Conservation (phyloP, 2,329 filamentous ascomycete genomes). For the Penicillium sp. region DNA sequence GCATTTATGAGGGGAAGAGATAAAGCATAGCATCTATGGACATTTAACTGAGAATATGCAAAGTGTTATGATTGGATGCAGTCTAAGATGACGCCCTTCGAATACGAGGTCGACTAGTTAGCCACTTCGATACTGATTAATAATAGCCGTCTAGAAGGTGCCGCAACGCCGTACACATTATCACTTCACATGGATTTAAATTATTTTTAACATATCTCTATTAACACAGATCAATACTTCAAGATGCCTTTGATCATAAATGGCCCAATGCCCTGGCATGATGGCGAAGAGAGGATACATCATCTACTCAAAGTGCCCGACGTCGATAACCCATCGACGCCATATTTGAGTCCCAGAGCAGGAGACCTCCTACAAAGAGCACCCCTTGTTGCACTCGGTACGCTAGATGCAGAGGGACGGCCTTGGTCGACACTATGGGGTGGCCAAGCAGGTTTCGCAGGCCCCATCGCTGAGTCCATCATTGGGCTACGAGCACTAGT, state of each 20-base stretch:
- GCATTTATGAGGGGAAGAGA: background rate
- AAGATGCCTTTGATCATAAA: background rate
- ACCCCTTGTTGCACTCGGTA: conserved; percentile 71
- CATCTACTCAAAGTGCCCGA: background rate
- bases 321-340: background rate
- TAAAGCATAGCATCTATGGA: background rate
- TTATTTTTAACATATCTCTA: background rate
- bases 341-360: background rate
- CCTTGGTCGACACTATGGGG: conserved; percentile 81
- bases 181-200: background rate
- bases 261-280: background rate
- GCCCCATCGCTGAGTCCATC: conserved; percentile 61
- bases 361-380: conserved; percentile 58
- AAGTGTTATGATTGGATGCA: background rate
- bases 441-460: conserved; percentile 69
- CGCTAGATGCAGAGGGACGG: conserved; percentile 63
- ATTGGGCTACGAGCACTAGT: conserved; percentile 65
- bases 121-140: background rate
- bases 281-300: background rate
- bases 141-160: background rate
- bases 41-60: background rate
- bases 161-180: background rate
- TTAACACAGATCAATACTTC: background rate
- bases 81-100: too few relatives aligned
- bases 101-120: background rate